phyloP scores from a whole-genome alignment of 2,329 filamentous ascomycete species.

The Diaporthe sp. region DNA sequence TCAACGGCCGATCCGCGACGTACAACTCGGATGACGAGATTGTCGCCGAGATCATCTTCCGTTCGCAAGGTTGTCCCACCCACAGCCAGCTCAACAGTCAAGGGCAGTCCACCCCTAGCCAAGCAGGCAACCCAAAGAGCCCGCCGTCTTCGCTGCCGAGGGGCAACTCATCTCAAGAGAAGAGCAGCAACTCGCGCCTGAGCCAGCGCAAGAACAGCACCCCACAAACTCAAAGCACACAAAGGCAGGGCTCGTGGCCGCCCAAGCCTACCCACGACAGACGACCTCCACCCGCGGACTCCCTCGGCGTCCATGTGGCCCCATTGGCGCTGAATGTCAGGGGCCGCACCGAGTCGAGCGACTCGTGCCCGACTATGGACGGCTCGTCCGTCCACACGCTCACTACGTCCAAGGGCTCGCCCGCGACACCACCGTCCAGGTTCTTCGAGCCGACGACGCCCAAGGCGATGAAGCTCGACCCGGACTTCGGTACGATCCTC shows the following conservation, averaged over 20 bases:
- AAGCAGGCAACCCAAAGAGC: not conserved
- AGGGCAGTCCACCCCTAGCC: not conserved
- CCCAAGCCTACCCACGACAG: not conserved
- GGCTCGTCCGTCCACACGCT: slow-evolving; percentile 10
- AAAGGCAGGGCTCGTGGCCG: not conserved
- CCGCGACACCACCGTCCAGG: slow-evolving; percentile 35
- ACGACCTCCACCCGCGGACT: too few species aligned
- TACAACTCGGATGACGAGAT: slow-evolving; percentile 27
- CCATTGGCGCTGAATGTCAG: not conserved
- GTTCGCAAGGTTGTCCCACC: not conserved
- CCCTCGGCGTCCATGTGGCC: not conserved
- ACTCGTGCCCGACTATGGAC: slow-evolving; percentile 14
- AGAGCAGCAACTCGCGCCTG: not conserved
- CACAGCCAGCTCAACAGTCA: slow-evolving; percentile 14
- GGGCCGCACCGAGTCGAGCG: not conserved
- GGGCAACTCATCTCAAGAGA: not conserved
- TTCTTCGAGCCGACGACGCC: slow-evolving; percentile 44
- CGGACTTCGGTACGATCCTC: not conserved
- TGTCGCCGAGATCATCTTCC: slow-evolving; percentile 31
- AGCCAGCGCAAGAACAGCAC: not conserved
- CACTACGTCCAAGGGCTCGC: not conserved
- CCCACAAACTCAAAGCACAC: not conserved
- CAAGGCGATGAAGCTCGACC: slow-evolving; percentile 41
- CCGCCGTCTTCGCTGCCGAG: not conserved
- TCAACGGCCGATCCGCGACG: not conserved